A percentile compares a stretch with the other conserved stretches of the same genome.
phyloP scores from a whole-genome alignment of 495 filamentous ascomycete genomes.

The Mycothermus thermophilus region DNA sequence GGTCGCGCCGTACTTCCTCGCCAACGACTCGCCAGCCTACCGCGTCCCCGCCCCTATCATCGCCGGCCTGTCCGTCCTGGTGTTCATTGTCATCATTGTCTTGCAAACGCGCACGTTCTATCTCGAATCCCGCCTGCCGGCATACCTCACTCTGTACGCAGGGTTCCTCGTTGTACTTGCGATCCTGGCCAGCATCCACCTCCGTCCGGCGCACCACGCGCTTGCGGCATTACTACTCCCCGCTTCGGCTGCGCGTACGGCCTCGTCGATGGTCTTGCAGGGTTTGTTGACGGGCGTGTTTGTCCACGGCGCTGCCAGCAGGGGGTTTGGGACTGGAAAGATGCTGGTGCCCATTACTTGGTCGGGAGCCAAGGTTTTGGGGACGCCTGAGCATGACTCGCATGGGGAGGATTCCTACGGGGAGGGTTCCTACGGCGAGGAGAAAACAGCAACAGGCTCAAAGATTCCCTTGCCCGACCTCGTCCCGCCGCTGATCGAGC shows the following conservation, averaged over 20 bases:
- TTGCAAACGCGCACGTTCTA: conserved; percentile 64
- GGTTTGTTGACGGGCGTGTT: conserved; percentile 79
- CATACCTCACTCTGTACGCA: conserved; percentile 59
- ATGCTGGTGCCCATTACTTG: conserved; percentile 62
- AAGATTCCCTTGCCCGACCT: conserved; percentile 66
- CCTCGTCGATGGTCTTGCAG: conserved; percentile 65
- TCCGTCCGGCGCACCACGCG: conserved; percentile 93
- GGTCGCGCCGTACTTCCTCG: conserved; percentile 60
- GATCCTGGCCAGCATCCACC: conserved; percentile 61
- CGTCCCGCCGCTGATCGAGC: conserved; percentile 30
- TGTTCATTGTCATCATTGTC: conserved; percentile 45
- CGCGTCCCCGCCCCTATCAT: conserved; percentile 55
- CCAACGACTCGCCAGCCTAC: conserved; percentile 63
- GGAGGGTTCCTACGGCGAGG: too few species aligned
- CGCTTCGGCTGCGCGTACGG: conserved; percentile 72
- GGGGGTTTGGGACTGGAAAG: conserved; percentile 85
- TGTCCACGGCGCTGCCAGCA: conserved; percentile 81
- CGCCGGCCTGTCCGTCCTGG: too few species aligned
- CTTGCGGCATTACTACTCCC: conserved; percentile 69
- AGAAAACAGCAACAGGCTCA: too few species aligned
- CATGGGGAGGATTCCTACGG: too few species aligned
- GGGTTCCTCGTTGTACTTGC: conserved; percentile 51
- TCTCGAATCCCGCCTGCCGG: conserved; percentile 53
- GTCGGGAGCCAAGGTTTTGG: conserved; percentile 55
- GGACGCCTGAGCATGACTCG: too few species aligned